These are phyloP conservation scores for Hymenoscyphus salicellus DNA, from an alignment of 2,329 filamentous ascomycete genomes.

Conservation along the genomic window DNA sequence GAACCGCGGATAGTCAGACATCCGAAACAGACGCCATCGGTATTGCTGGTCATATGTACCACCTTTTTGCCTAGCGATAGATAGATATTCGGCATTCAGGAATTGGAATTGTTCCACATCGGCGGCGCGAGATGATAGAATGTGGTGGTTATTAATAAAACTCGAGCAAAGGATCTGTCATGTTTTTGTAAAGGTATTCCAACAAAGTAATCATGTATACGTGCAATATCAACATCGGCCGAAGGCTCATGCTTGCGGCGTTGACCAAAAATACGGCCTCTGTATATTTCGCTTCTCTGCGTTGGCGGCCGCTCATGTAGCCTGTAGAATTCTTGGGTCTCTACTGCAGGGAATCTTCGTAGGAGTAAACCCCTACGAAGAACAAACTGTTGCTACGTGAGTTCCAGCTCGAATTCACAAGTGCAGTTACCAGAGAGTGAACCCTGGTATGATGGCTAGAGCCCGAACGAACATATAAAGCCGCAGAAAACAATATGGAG, in stretches of 20 bases:
- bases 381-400: background rate
- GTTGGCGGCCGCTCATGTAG: background rate
- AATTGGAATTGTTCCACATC: background rate
- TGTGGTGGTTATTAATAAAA: background rate
- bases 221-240: background rate
- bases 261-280: background rate
- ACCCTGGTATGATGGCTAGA: background rate
- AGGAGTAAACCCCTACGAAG: background rate
- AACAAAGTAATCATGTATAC: background rate
- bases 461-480: background rate
- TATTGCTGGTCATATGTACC: background rate
- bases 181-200: background rate
- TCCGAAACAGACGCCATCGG: slow-evolving; percentile 6
- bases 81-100: too few relatives aligned
- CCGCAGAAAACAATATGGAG: background rate
- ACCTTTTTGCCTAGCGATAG: background rate
- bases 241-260: background rate
- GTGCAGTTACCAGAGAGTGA: background rate
- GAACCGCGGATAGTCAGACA: background rate
- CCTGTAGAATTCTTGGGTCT: background rate
- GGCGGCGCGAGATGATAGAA: background rate
- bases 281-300: background rate
- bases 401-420: background rate
- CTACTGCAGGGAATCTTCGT: background rate
- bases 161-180: background rate